Evolutionary conservation across 2,329 filamentous ascomycete genomes (phyloP), one percentile per base, ranked within the genome.

Genomic region (Paecilomyces niveus): DNA sequence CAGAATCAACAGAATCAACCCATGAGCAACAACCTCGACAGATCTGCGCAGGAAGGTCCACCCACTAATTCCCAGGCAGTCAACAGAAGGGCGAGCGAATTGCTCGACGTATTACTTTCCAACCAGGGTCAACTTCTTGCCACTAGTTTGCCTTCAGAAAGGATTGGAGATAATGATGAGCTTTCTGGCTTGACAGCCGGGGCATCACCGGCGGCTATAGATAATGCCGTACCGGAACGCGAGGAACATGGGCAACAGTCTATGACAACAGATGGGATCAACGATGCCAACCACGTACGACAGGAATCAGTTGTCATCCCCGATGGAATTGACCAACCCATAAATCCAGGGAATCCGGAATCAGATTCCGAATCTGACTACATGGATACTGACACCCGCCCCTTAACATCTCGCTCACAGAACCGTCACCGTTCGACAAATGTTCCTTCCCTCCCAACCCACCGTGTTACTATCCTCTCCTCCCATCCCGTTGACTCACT

Each of bases 391-490:
- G 50, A 52, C 50, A 10, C 21, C 1, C 59, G 59, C 13, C 65
- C 65, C 10, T 57, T 61, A 13, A 55, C 65, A 49, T 62, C 63
- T 15, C 61, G 62, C 24, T 57, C 66, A 22, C 64, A 61, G 6
- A 57, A 58, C 29, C 60, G 63, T 31, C 62, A 60, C 32, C 64
- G 53, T 59, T 45, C 55, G 57, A 52, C n/a, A 58, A 26, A 50
- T 18, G 61, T 53, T 49, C 54, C 58, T 15, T 55, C 58, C 15
- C 54, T 64, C 31, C 60, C 62, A 9, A 64, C 70, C 22, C 74
- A 76, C 61, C 70, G 74, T 53, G 70, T 78, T 15, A 78, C 75
- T 3, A 72, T 77, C 15, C 72, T 78, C 26, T 77, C 75, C 3
- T 72, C 71, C 8, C 72, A 75, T 33, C 73, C 75, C 4, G 71